A percentile compares a stretch with the other conserved stretches of the same genome.
Evolutionary conservation across 805 yeast genomes (phyloP).

Genomic region (Saturnispora halmiae): DNA sequence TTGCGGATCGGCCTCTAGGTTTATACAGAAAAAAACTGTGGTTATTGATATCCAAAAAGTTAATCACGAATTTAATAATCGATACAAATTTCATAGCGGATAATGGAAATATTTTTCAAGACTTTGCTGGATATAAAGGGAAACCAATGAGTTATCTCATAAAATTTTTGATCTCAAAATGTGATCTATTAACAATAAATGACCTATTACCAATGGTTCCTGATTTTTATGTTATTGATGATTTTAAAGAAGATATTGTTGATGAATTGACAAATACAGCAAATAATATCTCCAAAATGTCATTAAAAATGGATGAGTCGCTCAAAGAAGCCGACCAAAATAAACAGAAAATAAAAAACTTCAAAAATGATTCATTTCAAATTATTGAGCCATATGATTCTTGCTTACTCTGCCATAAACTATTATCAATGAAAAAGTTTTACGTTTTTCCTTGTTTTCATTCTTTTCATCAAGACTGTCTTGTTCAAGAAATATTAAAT

Average conservation of each 20-base stretch:
- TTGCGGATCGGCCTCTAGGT: slow-evolving; percentile 43
- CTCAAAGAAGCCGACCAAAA: slow-evolving; percentile 50
- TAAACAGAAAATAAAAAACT: slow-evolving; percentile 45
- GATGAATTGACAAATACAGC: slow-evolving; percentile 70
- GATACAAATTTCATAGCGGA: slow-evolving; percentile 23
- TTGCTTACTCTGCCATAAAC: slow-evolving; percentile 61
- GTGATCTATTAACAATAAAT: slow-evolving; percentile 54
- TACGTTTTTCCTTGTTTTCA: slow-evolving; percentile 85
- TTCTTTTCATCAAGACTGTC: slow-evolving; percentile 81
- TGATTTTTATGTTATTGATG: slow-evolving; percentile 70
- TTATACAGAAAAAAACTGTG: slow-evolving; percentile 59
- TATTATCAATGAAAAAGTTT: slow-evolving; percentile 65
- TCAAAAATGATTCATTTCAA: slow-evolving; percentile 45
- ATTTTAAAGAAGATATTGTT: slow-evolving; percentile 76
- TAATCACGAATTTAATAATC: slow-evolving; percentile 30
- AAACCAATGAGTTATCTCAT: slow-evolving; percentile 21
- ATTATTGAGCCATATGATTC: slow-evolving; percentile 77
- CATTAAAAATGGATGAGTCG: slow-evolving; percentile 70
- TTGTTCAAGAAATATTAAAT: slow-evolving; percentile 49
- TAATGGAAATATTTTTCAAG: slow-evolving; percentile 15
- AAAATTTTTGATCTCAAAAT: slow-evolving; percentile 33
- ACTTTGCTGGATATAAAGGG: slow-evolving; percentile 5
- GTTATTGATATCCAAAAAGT: slow-evolving; percentile 52
- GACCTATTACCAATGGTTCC: slow-evolving; percentile 83
- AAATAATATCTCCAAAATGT: slow-evolving; percentile 50